A percentile compares a stretch with the other conserved stretches of the same genome.
Conservation (phyloP, 1,284 basidiomycete genomes). For the Ceratobasidium theobromae region DNA sequence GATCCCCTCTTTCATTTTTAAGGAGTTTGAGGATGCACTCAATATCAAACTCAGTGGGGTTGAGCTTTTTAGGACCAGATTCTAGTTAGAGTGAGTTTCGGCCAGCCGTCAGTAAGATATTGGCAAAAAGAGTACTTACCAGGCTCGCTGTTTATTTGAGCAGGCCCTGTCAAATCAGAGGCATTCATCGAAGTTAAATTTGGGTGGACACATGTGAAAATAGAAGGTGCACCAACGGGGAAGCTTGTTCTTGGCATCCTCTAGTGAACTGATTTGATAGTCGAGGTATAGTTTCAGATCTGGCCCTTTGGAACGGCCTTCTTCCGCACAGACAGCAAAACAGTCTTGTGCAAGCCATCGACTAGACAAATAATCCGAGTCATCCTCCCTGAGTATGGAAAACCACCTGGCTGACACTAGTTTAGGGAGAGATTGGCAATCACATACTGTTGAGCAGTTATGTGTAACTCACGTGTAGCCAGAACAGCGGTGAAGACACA, state of each 20-base stretch:
- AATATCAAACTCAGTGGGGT: slow-evolving; percentile 1
- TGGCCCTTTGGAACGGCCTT: not conserved
- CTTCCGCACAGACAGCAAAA: not conserved
- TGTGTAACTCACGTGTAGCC: slow-evolving; percentile 5
- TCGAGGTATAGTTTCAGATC: slow-evolving; percentile 3
- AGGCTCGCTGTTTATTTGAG: too few relatives aligned
- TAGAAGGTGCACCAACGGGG: not conserved
- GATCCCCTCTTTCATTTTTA: not conserved
- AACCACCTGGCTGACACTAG: slow-evolving; percentile 24
- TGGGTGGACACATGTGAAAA: not conserved
- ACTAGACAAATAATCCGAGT: slow-evolving; percentile 22
- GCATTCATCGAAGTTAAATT: too few relatives aligned
- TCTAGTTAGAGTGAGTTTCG: too few relatives aligned
- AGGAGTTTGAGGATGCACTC: slow-evolving; percentile 7
- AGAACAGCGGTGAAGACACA: slow-evolving; percentile 17
- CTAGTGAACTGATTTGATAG: slow-evolving; percentile 4
- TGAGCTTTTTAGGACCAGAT: too few relatives aligned
- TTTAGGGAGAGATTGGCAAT: not conserved
- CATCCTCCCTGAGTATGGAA: slow-evolving; percentile 26
- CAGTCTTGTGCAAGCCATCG: slow-evolving; percentile 30
- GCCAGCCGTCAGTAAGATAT: too few relatives aligned
- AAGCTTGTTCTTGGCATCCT: not conserved
- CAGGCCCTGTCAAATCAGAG: too few relatives aligned
- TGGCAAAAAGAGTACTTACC: too few relatives aligned
- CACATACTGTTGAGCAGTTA: not conserved